phyloP scores from a whole-genome alignment of 768 basidiomycete species.

The Mycena crocata region DNA sequence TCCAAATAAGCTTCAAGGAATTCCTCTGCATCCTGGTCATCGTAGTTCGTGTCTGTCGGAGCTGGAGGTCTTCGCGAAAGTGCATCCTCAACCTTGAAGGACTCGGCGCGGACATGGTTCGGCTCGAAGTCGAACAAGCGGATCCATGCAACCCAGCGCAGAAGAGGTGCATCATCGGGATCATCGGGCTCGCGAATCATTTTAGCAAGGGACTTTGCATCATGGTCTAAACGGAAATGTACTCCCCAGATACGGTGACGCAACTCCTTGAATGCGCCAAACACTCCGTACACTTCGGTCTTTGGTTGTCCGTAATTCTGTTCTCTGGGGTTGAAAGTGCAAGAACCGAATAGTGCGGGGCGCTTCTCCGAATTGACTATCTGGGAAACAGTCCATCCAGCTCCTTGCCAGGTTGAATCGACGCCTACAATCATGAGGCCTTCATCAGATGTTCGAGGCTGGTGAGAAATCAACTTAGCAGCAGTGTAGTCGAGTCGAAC shows the following conservation, averaged over 20 bases:
- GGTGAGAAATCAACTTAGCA: neutral
- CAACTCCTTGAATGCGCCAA: constrained; percentile 43
- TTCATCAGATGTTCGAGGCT: constrained; percentile 31
- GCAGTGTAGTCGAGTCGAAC: constrained; percentile 46
- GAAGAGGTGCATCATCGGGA: constrained; percentile 47
- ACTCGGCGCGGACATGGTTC: neutral
- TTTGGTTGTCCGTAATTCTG: constrained; percentile 50
- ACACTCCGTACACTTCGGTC: constrained; percentile 51
- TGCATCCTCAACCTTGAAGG: constrained; percentile 38
- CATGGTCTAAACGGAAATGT: constrained; percentile 45
- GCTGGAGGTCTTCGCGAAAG: constrained; percentile 41
- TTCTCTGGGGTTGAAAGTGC: constrained; percentile 47
- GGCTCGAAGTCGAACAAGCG: constrained; percentile 41
- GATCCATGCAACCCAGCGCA: constrained; percentile 52
- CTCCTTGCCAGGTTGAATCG: constrained; percentile 44
- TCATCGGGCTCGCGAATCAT: constrained; percentile 52
- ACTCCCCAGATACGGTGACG: constrained; percentile 45
- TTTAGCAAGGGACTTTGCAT: constrained; percentile 48
- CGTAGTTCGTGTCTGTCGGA: constrained; percentile 22
- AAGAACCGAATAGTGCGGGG: constrained; percentile 46
- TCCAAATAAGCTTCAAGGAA: constrained; percentile 40
- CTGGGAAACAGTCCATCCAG: constrained; percentile 52
- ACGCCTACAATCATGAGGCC: constrained; percentile 46
- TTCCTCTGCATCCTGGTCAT: constrained; percentile 42
- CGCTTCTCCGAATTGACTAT: constrained; percentile 31